These are phyloP conservation scores for Fraxinus baroniana DNA, from an alignment of 305 asterid species.

Conservation along the genomic window DNA sequence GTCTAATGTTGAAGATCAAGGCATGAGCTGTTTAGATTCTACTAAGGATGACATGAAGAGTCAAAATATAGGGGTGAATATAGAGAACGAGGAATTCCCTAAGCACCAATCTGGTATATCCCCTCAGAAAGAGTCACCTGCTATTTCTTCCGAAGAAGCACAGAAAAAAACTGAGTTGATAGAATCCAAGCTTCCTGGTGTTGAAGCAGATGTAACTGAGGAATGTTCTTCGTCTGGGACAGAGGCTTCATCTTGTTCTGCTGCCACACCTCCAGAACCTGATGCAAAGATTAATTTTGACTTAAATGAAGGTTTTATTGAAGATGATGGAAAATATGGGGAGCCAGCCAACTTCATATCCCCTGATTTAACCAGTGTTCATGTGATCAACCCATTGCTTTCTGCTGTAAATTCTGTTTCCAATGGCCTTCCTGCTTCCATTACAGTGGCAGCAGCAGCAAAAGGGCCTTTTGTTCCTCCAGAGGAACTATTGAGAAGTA, in stretches of 20 bases:
- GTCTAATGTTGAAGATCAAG: slow-evolving; percentile 19
- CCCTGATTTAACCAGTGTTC: slow-evolving; percentile 30
- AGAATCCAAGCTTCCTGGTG: slow-evolving; percentile 26
- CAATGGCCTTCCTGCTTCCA: slow-evolving; percentile 39
- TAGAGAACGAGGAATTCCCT: slow-evolving; percentile 28
- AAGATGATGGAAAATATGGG: slow-evolving; percentile 46
- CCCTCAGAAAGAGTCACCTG: slow-evolving; percentile 23
- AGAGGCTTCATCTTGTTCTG: slow-evolving; percentile 31
- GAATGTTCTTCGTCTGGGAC: slow-evolving; percentile 22
- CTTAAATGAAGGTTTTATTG: slow-evolving; percentile 48
- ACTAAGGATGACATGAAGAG: slow-evolving; percentile 8
- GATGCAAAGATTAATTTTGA: slow-evolving; percentile 45
- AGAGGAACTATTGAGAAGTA: slow-evolving; percentile 57
- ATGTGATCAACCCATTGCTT: slow-evolving; percentile 27
- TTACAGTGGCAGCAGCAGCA: slow-evolving; percentile 66
- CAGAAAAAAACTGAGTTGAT: slow-evolving; percentile 24
- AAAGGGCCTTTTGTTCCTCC: slow-evolving; percentile 68
- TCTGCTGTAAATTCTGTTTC: slow-evolving; percentile 34
- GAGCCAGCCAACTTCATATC: slow-evolving; percentile 26
- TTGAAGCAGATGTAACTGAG: slow-evolving; percentile 26
- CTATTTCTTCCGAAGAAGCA: slow-evolving; percentile 24
- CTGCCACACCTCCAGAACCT: slow-evolving; percentile 28
- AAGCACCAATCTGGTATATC: slow-evolving; percentile 21
- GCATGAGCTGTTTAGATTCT: slow-evolving; percentile 2
- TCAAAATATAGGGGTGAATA: slow-evolving; percentile 18